Conservation (phyloP, 345 rosid species). For the Alliaria petiolata region DNA sequence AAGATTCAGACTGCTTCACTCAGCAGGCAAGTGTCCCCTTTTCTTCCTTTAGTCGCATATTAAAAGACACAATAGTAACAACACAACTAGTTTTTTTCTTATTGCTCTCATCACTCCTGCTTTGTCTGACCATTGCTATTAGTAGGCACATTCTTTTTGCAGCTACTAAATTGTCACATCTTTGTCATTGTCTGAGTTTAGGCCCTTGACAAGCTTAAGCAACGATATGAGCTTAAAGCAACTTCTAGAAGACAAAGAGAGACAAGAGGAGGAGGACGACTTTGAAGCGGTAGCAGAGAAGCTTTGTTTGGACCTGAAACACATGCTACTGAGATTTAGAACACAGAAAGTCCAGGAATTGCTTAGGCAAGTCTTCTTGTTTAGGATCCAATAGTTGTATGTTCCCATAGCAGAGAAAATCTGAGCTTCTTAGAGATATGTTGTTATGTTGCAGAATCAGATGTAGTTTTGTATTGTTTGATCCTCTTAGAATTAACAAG, state of each 20-base stretch:
- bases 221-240: too few species aligned
- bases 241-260: constrained; percentile 2
- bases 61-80: constrained; percentile 7
- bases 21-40: constrained; percentile 17
- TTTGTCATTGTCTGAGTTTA: not conserved
- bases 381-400: constrained; percentile 4
- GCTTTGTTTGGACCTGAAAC: constrained; percentile 10
- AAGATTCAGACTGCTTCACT: constrained; percentile 4
- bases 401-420: not conserved
- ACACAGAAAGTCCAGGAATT: not conserved
- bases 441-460: constrained; percentile 2
- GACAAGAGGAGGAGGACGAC: not conserved
- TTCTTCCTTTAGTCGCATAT: not conserved
- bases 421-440: not conserved
- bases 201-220: not conserved
- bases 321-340: not conserved
- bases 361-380: constrained; percentile 30
- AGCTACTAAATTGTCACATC: not conserved
- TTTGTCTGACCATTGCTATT: not conserved
- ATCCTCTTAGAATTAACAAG: not conserved
- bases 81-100: not conserved
- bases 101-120: not conserved
- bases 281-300: not conserved
- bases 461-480: constrained; percentile 1
- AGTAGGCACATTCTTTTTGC: not conserved